Evolutionary conservation across 208 protist genomes (phyloP).

Genomic region (Tritrichomonas musculus): DNA sequence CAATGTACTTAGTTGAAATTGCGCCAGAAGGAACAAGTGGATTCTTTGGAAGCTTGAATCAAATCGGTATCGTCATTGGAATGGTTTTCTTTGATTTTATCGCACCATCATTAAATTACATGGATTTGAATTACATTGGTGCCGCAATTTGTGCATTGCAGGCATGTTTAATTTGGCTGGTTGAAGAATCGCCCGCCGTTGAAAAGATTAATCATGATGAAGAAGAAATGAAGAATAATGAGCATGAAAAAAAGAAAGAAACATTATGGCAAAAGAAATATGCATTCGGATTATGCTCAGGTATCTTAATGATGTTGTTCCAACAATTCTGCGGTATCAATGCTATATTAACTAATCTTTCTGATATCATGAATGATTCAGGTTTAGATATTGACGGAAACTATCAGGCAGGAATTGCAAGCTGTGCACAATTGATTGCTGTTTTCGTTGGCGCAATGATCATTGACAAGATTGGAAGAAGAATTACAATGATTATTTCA

Average conservation of each 20-base stretch:
- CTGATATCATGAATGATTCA: neutral
- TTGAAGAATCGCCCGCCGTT: neutral
- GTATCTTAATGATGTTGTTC: neutral
- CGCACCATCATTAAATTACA: neutral
- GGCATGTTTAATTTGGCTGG: neutral
- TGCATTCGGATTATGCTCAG: neutral
- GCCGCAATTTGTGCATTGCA: neutral
- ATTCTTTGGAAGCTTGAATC: neutral
- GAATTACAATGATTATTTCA: neutral
- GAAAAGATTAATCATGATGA: neutral
- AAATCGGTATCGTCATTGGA: neutral
- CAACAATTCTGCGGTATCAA: constrained; percentile 30
- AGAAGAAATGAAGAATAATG: neutral
- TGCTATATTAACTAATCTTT: neutral
- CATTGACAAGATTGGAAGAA: neutral
- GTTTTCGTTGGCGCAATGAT: neutral
- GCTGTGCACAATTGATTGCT: neutral
- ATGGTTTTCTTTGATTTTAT: neutral
- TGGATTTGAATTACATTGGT: neutral
- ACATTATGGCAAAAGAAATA: neutral
- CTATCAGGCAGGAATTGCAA: neutral
- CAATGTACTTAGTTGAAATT: constrained; percentile 13
- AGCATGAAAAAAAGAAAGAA: neutral
- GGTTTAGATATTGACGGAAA: neutral
- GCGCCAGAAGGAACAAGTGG: neutral